Conservation (phyloP, 2,329 filamentous ascomycete species). For the Pseudopyricularia javanii region DNA sequence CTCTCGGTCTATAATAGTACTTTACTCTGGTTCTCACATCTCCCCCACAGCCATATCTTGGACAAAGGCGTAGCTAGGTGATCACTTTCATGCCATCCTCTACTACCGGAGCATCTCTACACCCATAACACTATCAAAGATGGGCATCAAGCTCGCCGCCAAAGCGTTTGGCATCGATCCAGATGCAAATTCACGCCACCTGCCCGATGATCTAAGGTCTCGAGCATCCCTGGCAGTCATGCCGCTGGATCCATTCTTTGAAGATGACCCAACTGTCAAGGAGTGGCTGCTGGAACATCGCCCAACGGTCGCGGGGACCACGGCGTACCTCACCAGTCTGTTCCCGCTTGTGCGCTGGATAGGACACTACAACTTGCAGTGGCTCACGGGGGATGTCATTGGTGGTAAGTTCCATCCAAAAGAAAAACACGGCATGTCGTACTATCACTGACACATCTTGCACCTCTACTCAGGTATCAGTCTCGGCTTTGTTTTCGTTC, state of each 20-base stretch:
- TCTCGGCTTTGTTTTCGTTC: constrained; percentile 47
- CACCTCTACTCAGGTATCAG: constrained; percentile 1
- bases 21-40: too few relatives aligned
- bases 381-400: constrained; percentile 3
- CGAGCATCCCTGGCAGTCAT: not conserved
- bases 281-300: constrained; percentile 26
- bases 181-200: not conserved
- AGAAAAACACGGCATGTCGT: not conserved
- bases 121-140: not conserved
- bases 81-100: too few relatives aligned
- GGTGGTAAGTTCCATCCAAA: not conserved
- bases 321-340: constrained; percentile 24
- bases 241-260: constrained; percentile 16
- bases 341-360: constrained; percentile 39
- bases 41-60: too few relatives aligned
- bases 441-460: not conserved
- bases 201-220: not conserved
- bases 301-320: constrained; percentile 17
- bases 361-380: constrained; percentile 1
- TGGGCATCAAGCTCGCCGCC: not conserved
- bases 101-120: not conserved
- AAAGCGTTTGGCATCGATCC: not conserved
- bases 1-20: too few relatives aligned
- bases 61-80: too few relatives aligned
- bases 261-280: constrained; percentile 27